Evolutionary conservation across 2,329 filamentous ascomycete species (phyloP).

Genomic region (Lasiodiplodia sp.): DNA sequence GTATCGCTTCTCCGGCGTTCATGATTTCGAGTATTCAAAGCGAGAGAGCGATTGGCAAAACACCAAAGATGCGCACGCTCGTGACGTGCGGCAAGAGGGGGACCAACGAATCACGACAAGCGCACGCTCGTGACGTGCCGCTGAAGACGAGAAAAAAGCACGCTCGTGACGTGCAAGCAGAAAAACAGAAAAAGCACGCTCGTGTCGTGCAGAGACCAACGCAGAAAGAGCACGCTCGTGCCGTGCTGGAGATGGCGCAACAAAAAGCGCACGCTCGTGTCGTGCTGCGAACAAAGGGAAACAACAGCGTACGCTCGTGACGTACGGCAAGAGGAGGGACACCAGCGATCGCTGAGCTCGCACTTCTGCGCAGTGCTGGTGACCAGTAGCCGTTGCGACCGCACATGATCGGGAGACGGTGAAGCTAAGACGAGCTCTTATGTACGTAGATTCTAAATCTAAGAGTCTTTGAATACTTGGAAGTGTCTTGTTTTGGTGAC

Average conservation of each 20-base stretch:
- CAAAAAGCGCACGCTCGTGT: neutral
- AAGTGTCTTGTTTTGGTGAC: neutral
- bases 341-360: conserved; percentile 11
- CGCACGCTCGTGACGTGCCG: neutral
- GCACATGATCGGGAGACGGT: conserved; percentile 4
- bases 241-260: neutral
- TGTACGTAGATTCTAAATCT: neutral
- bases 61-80: neutral
- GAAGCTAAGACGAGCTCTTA: conserved; percentile 19
- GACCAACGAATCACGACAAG: neutral
- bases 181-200: neutral
- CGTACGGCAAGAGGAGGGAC: conserved; percentile 26
- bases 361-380: conserved; percentile 27
- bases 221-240: too few relatives aligned
- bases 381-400: conserved; percentile 20
- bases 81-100: neutral
- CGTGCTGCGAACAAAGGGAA: neutral
- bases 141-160: neutral
- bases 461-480: neutral
- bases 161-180: neutral
- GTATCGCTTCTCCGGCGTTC: neutral
- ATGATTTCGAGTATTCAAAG: neutral
- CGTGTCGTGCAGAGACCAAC: too few relatives aligned
- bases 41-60: neutral
- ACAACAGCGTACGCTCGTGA: neutral